These are phyloP conservation scores for Ophiostoma novo-ulmi DNA, from an alignment of 2,329 filamentous ascomycete species.

Conservation along the genomic window DNA sequence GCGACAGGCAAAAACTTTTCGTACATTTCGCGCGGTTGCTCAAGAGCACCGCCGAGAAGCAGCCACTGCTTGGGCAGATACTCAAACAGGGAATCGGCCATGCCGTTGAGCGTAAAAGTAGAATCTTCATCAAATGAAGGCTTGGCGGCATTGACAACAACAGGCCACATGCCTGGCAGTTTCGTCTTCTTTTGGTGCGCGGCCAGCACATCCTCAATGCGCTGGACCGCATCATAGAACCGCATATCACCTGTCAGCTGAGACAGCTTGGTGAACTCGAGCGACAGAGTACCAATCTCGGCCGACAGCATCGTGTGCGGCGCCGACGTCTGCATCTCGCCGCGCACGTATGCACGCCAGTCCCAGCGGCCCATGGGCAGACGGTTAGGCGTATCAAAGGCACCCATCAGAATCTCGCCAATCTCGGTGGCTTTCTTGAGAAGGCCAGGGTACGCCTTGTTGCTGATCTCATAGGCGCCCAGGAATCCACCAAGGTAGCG, in stretches of 20 bases:
- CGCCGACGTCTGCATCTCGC: slow-evolving; percentile 41
- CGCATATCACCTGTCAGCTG: slow-evolving; percentile 56
- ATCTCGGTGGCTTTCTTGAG: slow-evolving; percentile 59
- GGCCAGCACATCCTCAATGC: slow-evolving; percentile 53
- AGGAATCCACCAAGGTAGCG: slow-evolving; percentile 65
- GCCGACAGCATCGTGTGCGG: slow-evolving; percentile 39
- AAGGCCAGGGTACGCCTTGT: slow-evolving; percentile 47
- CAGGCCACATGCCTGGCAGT: slow-evolving; percentile 60
- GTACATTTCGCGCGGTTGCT: slow-evolving; percentile 37
- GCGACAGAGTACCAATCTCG: slow-evolving; percentile 53
- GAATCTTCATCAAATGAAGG: slow-evolving; percentile 54
- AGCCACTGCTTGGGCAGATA: slow-evolving; percentile 64
- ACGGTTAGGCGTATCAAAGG: slow-evolving; percentile 64
- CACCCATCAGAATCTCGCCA: slow-evolving; percentile 58
- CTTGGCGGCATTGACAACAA: slow-evolving; percentile 46
- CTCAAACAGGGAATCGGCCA: slow-evolving; percentile 55
- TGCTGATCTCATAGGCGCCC: slow-evolving; percentile 64
- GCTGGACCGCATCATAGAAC: slow-evolving; percentile 57
- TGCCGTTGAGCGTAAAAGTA: slow-evolving; percentile 51
- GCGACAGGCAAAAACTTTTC: slow-evolving; percentile 33
- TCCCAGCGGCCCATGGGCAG: slow-evolving; percentile 58
- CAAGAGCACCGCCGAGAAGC: slow-evolving; percentile 57
- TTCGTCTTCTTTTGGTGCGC: slow-evolving; percentile 48
- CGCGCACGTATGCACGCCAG: slow-evolving; percentile 46
- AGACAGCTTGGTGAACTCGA: slow-evolving; percentile 61